Conservation (phyloP, 1,139 yeast genomes). For the Arxiozyma slooffiae region DNA sequence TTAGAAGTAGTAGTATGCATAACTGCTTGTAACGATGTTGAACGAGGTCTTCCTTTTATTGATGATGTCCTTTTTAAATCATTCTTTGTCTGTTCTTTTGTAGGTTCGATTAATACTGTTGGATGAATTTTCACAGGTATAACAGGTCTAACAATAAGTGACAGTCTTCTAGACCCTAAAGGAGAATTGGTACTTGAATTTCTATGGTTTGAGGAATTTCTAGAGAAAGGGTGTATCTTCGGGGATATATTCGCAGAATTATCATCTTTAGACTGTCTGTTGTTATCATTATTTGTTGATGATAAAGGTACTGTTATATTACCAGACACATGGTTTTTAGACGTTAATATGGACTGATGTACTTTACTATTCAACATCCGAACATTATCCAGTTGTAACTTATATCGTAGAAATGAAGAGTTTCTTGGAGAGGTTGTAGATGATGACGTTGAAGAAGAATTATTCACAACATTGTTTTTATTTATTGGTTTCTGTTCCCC, state of each 20-base stretch:
- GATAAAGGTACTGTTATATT: slow-evolving; percentile 1
- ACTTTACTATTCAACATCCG: neutral
- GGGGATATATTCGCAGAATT: neutral
- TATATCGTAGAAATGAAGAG: slow-evolving; percentile 3
- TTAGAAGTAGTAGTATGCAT: slow-evolving; percentile 2
- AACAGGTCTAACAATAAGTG: neutral
- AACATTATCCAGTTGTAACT: neutral
- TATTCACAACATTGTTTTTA: slow-evolving; percentile 1
- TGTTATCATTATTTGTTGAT: slow-evolving; percentile 9
- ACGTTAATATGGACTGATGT: neutral
- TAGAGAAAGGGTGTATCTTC: slow-evolving; percentile 7
- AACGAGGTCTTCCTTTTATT: slow-evolving; percentile 19
- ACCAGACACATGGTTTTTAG: neutral
- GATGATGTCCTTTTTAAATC: slow-evolving; percentile 1
- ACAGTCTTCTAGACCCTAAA: slow-evolving; percentile 8
- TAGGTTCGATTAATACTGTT: neutral
- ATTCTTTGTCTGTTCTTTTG: neutral
- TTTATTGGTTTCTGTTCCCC: neutral
- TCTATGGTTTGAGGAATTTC: slow-evolving; percentile 2
- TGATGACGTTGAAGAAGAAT: neutral
- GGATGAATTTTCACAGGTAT: neutral
- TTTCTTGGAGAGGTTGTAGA: slow-evolving; percentile 4
- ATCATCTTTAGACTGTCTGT: slow-evolving; percentile 10
- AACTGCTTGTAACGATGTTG: slow-evolving; percentile 26
- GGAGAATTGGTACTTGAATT: slow-evolving; percentile 16